phyloP scores from a whole-genome alignment of 768 basidiomycete species.

The Naganishia onofrii region DNA sequence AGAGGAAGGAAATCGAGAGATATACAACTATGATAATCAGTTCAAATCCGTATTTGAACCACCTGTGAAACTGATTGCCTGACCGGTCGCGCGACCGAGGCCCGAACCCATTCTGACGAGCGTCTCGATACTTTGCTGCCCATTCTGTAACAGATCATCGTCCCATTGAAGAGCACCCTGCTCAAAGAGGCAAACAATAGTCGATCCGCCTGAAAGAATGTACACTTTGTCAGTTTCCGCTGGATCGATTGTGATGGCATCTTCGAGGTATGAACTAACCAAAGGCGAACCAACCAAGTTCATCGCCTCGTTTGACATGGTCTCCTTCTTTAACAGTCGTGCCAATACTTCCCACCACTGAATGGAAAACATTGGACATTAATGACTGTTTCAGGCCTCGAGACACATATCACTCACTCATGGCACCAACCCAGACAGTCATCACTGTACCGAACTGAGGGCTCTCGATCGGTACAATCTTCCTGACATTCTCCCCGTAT shows the following conservation, averaged over 20 bases:
- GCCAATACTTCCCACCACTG: conserved; percentile 74
- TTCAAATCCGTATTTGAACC: neutral
- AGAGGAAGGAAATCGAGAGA: too few species aligned
- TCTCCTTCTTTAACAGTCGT: conserved; percentile 85
- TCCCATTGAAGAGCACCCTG: conserved; percentile 84
- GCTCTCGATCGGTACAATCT: conserved; percentile 87
- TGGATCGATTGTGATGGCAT: neutral
- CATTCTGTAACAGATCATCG: conserved; percentile 80
- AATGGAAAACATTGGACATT: neutral
- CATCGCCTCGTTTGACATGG: conserved; percentile 74
- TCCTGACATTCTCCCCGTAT: conserved; percentile 89
- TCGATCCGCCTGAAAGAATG: conserved; percentile 68
- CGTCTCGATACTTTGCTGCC: conserved; percentile 81
- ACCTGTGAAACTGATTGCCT: conserved; percentile 11
- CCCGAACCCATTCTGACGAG: conserved; percentile 85
- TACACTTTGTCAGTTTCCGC: neutral
- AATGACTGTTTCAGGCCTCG: neutral
- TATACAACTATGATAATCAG: neutral
- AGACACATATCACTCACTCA: conserved; percentile 47
- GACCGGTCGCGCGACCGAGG: conserved; percentile 57
- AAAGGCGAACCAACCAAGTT: conserved; percentile 92
- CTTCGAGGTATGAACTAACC: conserved; percentile 58
- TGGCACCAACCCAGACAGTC: conserved; percentile 61
- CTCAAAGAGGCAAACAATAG: conserved; percentile 86
- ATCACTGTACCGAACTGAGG: conserved; percentile 86